phyloP scores from a whole-genome alignment of 2,329 filamentous ascomycete species.

The Cladosporium cucumerinum region DNA sequence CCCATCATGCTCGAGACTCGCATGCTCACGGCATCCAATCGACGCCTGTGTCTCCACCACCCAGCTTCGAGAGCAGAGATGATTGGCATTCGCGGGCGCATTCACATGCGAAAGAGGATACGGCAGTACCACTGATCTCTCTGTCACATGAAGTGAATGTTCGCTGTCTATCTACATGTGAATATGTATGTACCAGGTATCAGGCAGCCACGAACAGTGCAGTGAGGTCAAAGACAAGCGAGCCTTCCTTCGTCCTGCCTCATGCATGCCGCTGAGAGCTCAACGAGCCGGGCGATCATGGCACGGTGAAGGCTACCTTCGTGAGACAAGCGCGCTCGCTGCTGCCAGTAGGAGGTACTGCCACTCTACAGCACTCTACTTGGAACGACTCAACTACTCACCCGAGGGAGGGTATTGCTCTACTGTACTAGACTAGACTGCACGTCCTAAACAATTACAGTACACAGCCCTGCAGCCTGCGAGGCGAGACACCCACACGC shows the following conservation, averaged over 20 bases:
- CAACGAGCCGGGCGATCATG: constrained; percentile 4
- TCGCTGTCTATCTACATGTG: not conserved
- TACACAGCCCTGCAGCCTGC: not conserved
- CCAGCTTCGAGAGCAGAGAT: not conserved
- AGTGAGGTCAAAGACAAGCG: constrained; percentile 4
- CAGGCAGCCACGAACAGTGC: not conserved
- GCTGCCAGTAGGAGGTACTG: not conserved
- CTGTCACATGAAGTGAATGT: not conserved
- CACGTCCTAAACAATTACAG: not conserved
- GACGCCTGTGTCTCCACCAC: not conserved
- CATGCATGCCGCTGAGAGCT: constrained; percentile 1
- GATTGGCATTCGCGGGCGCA: not conserved
- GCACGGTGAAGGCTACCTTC: not conserved
- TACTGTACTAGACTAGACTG: not conserved
- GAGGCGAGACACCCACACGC: not conserved
- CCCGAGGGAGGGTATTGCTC: constrained; percentile 1
- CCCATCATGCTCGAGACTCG: not conserved
- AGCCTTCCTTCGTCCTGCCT: not conserved
- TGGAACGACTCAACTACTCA: not conserved
- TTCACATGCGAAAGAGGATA: not conserved
- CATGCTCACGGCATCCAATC: not conserved
- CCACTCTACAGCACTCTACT: not conserved
- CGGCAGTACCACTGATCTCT: not conserved
- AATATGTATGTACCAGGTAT: not conserved
- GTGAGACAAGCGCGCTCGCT: not conserved